Percentiles rank a stretch among this genome's conserved stretches.
Evolutionary conservation across 306 rosid genomes (phyloP).

Genomic region (Crataegus laevigata): DNA sequence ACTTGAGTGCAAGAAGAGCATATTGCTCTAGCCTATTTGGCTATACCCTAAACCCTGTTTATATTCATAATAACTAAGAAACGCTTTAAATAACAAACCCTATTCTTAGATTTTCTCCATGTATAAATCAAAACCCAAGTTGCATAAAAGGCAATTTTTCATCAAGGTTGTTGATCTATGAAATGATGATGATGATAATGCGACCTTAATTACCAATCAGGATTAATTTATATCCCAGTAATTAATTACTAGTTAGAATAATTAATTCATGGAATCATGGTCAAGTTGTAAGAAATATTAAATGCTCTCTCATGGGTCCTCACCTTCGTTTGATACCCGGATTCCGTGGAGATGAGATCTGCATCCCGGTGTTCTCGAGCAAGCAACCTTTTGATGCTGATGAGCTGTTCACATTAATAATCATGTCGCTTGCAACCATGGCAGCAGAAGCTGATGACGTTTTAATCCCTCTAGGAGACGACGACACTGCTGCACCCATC

Average conservation of each 20-base stretch:
- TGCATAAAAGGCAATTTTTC: not conserved
- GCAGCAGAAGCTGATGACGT: constrained; percentile 6
- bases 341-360: constrained; percentile 92
- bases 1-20: too few relatives aligned
- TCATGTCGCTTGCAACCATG: constrained; percentile 35
- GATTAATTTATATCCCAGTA: not conserved
- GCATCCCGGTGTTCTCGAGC: constrained; percentile 39
- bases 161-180: not conserved
- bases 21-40: too few relatives aligned
- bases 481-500: constrained; percentile 12
- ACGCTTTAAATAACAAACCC: not conserved
- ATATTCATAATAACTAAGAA: not conserved
- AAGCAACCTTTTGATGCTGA: constrained; percentile 25
- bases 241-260: not conserved
- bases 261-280: constrained; percentile 4
- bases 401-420: constrained; percentile 32
- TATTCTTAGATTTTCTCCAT: not conserved
- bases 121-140: not conserved
- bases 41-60: too few relatives aligned
- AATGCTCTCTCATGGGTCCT: not conserved
- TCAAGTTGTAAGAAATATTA: not conserved
- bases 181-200: not conserved
- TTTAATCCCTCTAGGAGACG: constrained; percentile 27
- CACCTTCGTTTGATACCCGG: constrained; percentile 78
- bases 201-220: not conserved